A percentile compares a stretch with the other conserved stretches of the same genome.
These are phyloP conservation scores for Mucor mucedo DNA, from an alignment of 371 early-diverging fungal genomes.

Conservation along the genomic window DNA sequence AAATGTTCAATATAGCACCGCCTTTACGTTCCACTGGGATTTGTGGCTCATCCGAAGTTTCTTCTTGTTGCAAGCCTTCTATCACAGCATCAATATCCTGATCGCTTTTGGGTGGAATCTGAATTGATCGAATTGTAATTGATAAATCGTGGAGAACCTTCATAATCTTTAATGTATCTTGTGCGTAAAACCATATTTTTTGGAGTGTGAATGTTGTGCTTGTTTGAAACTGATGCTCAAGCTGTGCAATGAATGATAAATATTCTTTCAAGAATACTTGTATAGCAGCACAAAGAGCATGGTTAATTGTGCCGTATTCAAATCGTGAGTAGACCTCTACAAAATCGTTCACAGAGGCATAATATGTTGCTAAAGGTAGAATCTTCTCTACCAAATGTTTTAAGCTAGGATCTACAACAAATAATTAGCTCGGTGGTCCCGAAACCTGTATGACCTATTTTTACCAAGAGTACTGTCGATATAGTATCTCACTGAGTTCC, in stretches of 20 bases:
- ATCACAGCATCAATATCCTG: conserved; percentile 55
- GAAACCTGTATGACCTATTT: too few relatives aligned
- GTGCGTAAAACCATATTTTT: conserved; percentile 87
- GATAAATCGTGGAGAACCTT: conserved; percentile 68
- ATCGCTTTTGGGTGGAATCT: not conserved
- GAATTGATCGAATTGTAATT: conserved; percentile 46
- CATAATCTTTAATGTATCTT: conserved; percentile 77
- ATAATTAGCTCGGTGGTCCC: not conserved
- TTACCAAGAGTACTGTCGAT: conserved; percentile 62
- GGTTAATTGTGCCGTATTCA: conserved; percentile 86
- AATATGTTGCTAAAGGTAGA: conserved; percentile 77
- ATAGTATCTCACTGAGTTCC: conserved; percentile 42
- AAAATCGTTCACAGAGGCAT: conserved; percentile 75
- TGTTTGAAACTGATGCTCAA: conserved; percentile 84
- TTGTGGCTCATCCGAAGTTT: conserved; percentile 31
- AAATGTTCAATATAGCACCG: conserved; percentile 64
- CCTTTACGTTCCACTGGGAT: conserved; percentile 64
- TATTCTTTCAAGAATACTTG: conserved; percentile 80
- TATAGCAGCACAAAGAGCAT: conserved; percentile 89
- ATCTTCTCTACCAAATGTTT: conserved; percentile 76
- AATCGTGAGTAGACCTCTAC: conserved; percentile 73
- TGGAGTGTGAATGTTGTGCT: conserved; percentile 83
- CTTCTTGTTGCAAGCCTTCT: conserved; percentile 51
- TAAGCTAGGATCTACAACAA: conserved; percentile 74
- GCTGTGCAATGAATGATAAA: conserved; percentile 82